Evolutionary conservation across 2,329 filamentous ascomycete genomes (phyloP), one percentile per base, ranked within the genome.

Genomic region (Neophaeococcomyces mojaviensis): DNA sequence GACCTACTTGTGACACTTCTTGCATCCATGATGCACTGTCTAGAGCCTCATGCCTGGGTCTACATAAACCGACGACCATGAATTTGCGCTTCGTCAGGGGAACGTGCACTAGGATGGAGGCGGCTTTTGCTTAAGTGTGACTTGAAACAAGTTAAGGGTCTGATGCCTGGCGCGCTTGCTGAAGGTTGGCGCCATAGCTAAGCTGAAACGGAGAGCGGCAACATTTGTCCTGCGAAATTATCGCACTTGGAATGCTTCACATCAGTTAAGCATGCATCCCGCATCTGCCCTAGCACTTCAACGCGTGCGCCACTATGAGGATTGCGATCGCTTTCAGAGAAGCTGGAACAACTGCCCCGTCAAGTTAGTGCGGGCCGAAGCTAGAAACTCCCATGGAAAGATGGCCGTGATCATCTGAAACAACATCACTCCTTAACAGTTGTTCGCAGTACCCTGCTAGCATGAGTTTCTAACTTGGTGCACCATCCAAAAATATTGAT

Each of bases 361-460:
- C 9, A 38, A 16, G 16, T 7, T 38, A 38, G n/a, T 12, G 6
- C 5, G 4, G 18, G 24, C 24, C 24, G 16, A 38, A 4, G 8
- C 9, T n/a, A 20, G 18, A 10, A 38, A 10, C 8, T n/a, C n/a
- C n/a, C n/a, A n/a, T n/a, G n/a, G n/a, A n/a, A n/a, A n/a, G n/a
- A 38, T 18, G 16, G 35, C 16, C 9, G 35, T 15, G n/a, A 38
- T 20, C n/a, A 38, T 38, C 35, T 38, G 35, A 38, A 38, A 38
- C 35, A 6, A 20, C 18, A 12, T 38, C 35, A 19, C 16, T 22
- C 35, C 6, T 16, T 38, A 10, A 16, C 24, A 7, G 12, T 15
- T 38, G 9, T 38, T 20, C 35, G 7, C 6, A 20, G 6, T 20
- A 20, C 35, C 35, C 5, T 10, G n/a, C 12, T 9, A 15, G 24